These are phyloP conservation scores for Pachyrhizus erosus DNA, from an alignment of 306 rosid species.

Conservation along the genomic window DNA sequence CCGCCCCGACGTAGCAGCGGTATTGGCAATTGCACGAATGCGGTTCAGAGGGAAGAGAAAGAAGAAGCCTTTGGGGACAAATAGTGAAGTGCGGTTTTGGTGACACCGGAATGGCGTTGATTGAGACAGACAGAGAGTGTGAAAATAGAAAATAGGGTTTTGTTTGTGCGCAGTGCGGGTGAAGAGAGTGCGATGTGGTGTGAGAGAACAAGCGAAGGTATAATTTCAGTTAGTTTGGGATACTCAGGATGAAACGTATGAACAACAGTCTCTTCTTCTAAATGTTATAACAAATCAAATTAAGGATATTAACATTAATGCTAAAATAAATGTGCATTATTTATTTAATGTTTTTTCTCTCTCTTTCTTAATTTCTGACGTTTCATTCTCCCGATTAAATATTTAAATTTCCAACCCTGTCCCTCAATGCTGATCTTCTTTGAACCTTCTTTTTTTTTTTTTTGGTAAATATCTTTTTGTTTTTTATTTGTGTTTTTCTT, in stretches of 20 bases:
- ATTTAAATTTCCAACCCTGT: not conserved
- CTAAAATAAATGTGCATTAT: not conserved
- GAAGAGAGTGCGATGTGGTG: slow-evolving; percentile 41
- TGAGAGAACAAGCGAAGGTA: slow-evolving; percentile 46
- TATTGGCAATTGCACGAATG: slow-evolving; percentile 54
- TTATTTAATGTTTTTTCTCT: not conserved
- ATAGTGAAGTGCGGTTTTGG: slow-evolving; percentile 29
- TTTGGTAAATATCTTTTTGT: not conserved
- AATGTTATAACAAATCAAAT: not conserved
- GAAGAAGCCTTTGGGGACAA: not conserved
- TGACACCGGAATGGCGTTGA: slow-evolving; percentile 44
- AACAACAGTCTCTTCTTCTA: slow-evolving; percentile 57
- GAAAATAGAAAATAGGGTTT: slow-evolving; percentile 62
- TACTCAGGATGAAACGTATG: slow-evolving; percentile 71
- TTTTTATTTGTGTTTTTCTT: not conserved
- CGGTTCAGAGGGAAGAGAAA: slow-evolving; percentile 39
- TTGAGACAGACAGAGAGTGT: slow-evolving; percentile 28
- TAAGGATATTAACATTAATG: not conserved
- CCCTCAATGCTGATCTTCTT: slow-evolving; percentile 22
- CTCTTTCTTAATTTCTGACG: not conserved
- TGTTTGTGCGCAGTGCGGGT: slow-evolving; percentile 36
- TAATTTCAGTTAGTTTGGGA: slow-evolving; percentile 58
- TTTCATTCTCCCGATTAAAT: not conserved
- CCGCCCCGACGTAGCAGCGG: slow-evolving; percentile 43
- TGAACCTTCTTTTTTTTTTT: slow-evolving; percentile 2